Evolutionary conservation across 2,329 filamentous ascomycete species (phyloP).

Genomic region (Sclerotinia spermophila): DNA sequence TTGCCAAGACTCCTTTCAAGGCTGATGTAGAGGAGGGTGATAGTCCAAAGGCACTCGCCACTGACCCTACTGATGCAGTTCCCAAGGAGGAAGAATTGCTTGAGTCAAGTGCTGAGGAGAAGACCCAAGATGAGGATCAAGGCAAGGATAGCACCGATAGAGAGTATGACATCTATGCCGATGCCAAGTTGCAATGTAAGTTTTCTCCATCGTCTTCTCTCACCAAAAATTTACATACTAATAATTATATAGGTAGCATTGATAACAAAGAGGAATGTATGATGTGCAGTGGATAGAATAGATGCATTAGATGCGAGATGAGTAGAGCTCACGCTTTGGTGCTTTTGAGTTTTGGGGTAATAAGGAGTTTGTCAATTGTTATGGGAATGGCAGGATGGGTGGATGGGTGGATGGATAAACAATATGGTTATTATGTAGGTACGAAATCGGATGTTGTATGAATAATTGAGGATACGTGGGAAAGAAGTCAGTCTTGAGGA

Average conservation of each 20-base stretch:
- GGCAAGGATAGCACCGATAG: constrained; percentile 66
- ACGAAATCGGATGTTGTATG: neutral
- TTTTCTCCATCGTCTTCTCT: constrained; percentile 27
- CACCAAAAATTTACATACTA: constrained; percentile 35
- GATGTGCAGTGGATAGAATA: constrained; percentile 85
- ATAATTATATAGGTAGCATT: constrained; percentile 66
- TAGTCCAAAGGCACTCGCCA: constrained; percentile 72
- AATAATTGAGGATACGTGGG: neutral
- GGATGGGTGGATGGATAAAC: neutral
- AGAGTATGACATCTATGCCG: constrained; percentile 91
- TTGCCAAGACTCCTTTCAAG: constrained; percentile 66
- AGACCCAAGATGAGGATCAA: constrained; percentile 69
- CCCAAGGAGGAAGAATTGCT: constrained; percentile 63
- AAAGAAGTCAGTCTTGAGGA: neutral
- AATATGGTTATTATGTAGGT: constrained; percentile 10
- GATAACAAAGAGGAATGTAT: constrained; percentile 92
- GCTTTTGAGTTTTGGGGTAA: neutral
- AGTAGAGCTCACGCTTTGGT: constrained; percentile 13
- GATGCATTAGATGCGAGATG: constrained; percentile 18
- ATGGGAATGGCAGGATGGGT: neutral
- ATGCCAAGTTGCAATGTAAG: constrained; percentile 84
- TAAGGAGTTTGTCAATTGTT: neutral
- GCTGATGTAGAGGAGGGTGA: constrained; percentile 74
- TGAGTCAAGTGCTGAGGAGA: constrained; percentile 50
- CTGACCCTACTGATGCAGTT: constrained; percentile 60